Conservation (phyloP, 2,329 filamentous ascomycete genomes). For the Arthrobotrys sinensis region DNA sequence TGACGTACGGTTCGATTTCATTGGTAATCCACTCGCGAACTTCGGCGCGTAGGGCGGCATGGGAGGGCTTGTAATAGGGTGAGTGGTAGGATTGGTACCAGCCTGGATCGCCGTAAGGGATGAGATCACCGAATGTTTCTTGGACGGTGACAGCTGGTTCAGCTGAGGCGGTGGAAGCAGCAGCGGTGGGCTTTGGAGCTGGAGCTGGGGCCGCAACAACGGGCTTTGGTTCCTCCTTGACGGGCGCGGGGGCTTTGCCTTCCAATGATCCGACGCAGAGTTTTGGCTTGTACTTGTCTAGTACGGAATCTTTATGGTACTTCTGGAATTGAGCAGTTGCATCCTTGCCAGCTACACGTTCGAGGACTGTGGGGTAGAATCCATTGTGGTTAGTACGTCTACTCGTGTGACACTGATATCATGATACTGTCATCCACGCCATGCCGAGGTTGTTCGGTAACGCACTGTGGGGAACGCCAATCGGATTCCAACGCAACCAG, state of each 20-base stretch:
- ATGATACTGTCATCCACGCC: not conserved
- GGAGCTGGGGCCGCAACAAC: slow-evolving; percentile 70
- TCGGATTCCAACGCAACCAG: slow-evolving; percentile 74
- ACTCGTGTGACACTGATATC: slow-evolving; percentile 23
- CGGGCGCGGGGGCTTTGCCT: slow-evolving; percentile 78
- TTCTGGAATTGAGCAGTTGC: slow-evolving; percentile 80
- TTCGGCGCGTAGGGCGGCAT: slow-evolving; percentile 90
- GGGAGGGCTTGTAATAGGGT: slow-evolving; percentile 94
- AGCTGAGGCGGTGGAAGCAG: slow-evolving; percentile 65
- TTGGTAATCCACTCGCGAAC: slow-evolving; percentile 91
- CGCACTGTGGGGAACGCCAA: not conserved
- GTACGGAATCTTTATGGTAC: slow-evolving; percentile 75
- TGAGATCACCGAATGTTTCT: slow-evolving; percentile 86
- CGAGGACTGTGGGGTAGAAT: slow-evolving; percentile 69
- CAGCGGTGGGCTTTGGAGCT: slow-evolving; percentile 63
- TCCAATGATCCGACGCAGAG: slow-evolving; percentile 82
- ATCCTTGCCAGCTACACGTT: slow-evolving; percentile 77
- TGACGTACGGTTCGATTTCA: slow-evolving; percentile 90
- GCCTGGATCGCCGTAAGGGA: slow-evolving; percentile 91
- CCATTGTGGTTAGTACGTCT: not conserved
- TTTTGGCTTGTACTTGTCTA: slow-evolving; percentile 76
- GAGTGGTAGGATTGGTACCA: slow-evolving; percentile 98
- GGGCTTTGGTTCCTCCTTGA: slow-evolving; percentile 67
- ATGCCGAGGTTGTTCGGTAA: slow-evolving; percentile 25
- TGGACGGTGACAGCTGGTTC: slow-evolving; percentile 75